A percentile compares a stretch with the other conserved stretches of the same genome.
These are phyloP conservation scores for Licmophora abbreviata DNA, from an alignment of 108 stramenopile species.

Conservation along the genomic window DNA sequence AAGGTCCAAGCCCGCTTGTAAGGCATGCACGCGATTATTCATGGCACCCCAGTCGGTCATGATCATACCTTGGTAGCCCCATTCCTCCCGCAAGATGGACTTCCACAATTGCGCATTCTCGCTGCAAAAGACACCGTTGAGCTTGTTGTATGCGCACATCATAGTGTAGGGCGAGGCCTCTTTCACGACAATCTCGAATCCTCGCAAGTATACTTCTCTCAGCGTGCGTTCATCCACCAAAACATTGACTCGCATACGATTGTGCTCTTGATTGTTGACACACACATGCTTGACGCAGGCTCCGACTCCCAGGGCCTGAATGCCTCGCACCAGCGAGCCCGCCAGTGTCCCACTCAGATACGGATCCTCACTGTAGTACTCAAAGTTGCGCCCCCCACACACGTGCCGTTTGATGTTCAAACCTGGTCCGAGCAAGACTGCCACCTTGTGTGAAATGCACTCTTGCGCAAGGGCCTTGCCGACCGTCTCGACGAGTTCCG, in stretches of 20 bases:
- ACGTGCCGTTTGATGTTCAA: constrained; percentile 59
- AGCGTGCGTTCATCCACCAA: constrained; percentile 54
- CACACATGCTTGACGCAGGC: constrained; percentile 64
- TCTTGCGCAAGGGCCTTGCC: constrained; percentile 28
- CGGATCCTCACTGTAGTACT: constrained; percentile 76
- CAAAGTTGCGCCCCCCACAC: constrained; percentile 50
- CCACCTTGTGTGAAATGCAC: constrained; percentile 19
- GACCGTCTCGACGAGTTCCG: constrained; percentile 7
- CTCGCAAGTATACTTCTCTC: constrained; percentile 51
- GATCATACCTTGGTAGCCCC: constrained; percentile 51
- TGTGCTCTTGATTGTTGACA: constrained; percentile 58
- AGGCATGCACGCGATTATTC: constrained; percentile 26
- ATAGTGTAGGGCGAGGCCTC: constrained; percentile 25
- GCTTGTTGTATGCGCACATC: constrained; percentile 48
- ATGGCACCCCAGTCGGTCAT: constrained; percentile 74
- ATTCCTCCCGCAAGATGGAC: constrained; percentile 31
- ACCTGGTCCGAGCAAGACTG: constrained; percentile 51
- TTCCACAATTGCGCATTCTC: constrained; percentile 31
- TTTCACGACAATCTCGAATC: constrained; percentile 37
- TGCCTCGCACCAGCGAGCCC: constrained; percentile 28
- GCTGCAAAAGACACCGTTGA: constrained; percentile 56
- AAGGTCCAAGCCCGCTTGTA: constrained; percentile 52
- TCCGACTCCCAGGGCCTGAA: constrained; percentile 37
- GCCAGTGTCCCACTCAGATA: constrained; percentile 33
- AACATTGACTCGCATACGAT: constrained; percentile 39